phyloP scores from a whole-genome alignment of 108 stramenopile genomes.

The Fragilaria radians region DNA sequence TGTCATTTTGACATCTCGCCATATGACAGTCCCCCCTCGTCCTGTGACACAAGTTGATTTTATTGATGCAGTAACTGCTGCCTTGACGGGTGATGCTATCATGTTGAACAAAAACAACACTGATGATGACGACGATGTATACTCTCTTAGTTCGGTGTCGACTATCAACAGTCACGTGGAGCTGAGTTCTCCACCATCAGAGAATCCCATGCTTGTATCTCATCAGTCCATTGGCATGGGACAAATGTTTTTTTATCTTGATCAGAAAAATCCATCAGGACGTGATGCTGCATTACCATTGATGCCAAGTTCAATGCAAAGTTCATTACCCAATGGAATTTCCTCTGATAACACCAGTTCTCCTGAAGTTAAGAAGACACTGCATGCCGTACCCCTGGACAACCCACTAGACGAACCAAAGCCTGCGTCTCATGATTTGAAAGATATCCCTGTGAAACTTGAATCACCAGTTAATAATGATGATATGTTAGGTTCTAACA shows the following conservation, averaged over 20 bases:
- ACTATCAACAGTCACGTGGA: not conserved
- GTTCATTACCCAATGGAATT: not conserved
- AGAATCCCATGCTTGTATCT: not conserved
- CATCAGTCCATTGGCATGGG: not conserved
- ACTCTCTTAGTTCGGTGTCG: not conserved
- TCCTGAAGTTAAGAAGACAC: not conserved
- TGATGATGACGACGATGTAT: slow-evolving; percentile 1
- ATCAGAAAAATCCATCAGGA: not conserved
- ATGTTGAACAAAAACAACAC: not conserved
- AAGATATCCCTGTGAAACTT: not conserved
- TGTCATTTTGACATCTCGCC: not conserved
- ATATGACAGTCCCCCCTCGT: not conserved
- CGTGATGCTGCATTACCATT: not conserved
- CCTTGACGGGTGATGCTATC: not conserved
- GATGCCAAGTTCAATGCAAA: not conserved
- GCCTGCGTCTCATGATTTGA: not conserved
- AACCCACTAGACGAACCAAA: not conserved
- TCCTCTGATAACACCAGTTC: not conserved
- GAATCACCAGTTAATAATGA: not conserved
- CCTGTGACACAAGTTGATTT: not conserved
- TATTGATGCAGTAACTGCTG: not conserved
- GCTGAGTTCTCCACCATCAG: not conserved
- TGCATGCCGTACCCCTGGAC: not conserved
- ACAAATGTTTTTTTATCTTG: not conserved
- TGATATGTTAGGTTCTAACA: too few relatives aligned